Conservation (phyloP, 306 rosid genomes). For the Rosa persica region DNA sequence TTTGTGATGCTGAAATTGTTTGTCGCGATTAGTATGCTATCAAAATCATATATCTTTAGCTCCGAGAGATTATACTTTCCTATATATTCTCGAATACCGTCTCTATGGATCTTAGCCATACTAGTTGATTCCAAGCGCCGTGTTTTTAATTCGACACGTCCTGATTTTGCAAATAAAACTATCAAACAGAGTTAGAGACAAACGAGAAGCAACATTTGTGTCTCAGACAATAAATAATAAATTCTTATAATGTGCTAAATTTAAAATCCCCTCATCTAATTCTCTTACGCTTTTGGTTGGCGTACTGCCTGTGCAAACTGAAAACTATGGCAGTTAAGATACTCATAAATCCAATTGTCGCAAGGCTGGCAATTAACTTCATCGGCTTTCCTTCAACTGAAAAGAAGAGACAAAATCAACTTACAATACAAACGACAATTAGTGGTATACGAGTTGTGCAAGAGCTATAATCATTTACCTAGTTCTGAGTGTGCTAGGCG, state of each 20-base stretch:
- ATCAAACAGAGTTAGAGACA: not conserved
- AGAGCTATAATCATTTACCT: not conserved
- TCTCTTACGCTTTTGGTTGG: slow-evolving; percentile 7
- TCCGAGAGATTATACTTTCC: not conserved
- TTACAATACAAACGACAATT: not conserved
- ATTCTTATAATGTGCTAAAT: too few relatives aligned
- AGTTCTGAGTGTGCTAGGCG: not conserved
- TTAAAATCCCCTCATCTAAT: too few relatives aligned
- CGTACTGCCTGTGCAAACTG: not conserved
- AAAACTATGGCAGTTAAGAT: not conserved
- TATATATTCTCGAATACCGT: not conserved
- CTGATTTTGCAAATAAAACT: not conserved
- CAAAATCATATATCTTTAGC: not conserved
- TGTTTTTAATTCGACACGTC: not conserved
- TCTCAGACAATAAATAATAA: not conserved
- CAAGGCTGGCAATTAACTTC: slow-evolving; percentile 10
- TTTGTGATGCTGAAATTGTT: not conserved
- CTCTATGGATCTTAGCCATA: not conserved
- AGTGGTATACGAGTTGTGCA: not conserved
- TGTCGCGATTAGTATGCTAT: not conserved
- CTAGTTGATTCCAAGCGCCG: not conserved
- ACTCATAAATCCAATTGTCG: not conserved
- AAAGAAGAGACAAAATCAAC: not conserved
- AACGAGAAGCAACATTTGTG: not conserved
- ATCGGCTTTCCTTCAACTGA: not conserved